These are phyloP conservation scores for Botrytis fabae DNA, from an alignment of 2,329 filamentous ascomycete species.

Conservation along the genomic window DNA sequence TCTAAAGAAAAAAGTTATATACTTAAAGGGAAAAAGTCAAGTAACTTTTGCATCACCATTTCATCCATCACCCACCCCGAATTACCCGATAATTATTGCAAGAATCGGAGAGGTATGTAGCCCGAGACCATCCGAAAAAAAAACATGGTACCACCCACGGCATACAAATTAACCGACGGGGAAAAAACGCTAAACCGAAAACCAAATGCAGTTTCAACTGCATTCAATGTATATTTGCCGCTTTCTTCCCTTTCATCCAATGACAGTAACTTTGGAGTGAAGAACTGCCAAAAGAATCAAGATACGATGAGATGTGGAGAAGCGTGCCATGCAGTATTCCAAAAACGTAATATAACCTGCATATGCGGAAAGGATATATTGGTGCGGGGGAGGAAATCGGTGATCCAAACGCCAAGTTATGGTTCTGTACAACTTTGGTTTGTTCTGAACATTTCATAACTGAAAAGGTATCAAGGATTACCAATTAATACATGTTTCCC, in stretches of 20 bases:
- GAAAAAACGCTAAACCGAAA: background rate
- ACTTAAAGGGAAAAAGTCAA: background rate
- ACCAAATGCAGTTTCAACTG: background rate
- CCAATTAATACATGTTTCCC: background rate
- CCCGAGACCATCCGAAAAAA: background rate
- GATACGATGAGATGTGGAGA: background rate
- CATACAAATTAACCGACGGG: constrained; percentile 3
- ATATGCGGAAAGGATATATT: background rate
- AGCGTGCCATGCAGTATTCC: background rate
- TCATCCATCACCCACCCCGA: background rate
- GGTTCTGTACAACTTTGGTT: background rate
- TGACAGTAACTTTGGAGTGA: background rate
- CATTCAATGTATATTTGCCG: constrained; percentile 6
- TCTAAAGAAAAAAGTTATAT: background rate
- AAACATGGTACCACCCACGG: background rate
- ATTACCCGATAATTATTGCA: background rate
- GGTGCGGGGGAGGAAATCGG: background rate
- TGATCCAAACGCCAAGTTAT: background rate
- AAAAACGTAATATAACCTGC: background rate
- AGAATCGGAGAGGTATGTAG: background rate
- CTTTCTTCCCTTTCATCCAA: background rate
- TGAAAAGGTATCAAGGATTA: background rate
- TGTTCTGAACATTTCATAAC: background rate
- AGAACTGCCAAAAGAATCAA: background rate
- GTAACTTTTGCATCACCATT: constrained; percentile 4